A percentile compares a stretch with the other conserved stretches of the same genome.
Evolutionary conservation across 148 eudicot genomes (phyloP).

Genomic region (Polygonum maritimum): DNA sequence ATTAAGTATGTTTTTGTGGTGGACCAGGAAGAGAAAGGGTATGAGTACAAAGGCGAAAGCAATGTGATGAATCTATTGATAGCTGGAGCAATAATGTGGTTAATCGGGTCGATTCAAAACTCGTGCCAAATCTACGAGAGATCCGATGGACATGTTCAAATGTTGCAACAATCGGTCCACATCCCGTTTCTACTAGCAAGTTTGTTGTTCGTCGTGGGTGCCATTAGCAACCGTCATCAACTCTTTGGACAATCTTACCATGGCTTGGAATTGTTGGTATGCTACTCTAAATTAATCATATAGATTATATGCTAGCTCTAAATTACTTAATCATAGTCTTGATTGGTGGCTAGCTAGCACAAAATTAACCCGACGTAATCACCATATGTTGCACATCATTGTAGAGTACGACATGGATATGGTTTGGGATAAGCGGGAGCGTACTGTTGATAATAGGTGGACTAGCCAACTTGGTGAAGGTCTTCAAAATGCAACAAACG

Average conservation of each 20-base stretch:
- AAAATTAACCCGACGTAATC: too few relatives aligned
- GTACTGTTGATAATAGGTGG: constrained; percentile 58
- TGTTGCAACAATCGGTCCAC: constrained; percentile 62
- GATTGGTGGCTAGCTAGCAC: too few relatives aligned
- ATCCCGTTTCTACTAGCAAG: constrained; percentile 74
- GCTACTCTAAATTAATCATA: background rate
- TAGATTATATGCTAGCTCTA: background rate
- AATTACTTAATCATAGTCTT: too few relatives aligned
- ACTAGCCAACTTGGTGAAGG: constrained; percentile 64
- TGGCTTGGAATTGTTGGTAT: constrained; percentile 50
- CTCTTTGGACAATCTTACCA: constrained; percentile 28
- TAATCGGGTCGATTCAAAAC: constrained; percentile 74
- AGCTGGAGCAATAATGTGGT: constrained; percentile 68
- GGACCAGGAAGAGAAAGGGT: constrained; percentile 50
- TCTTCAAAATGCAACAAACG: constrained; percentile 67
- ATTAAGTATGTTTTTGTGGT: too few relatives aligned
- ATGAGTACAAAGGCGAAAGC: constrained; percentile 33
- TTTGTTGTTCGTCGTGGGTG: constrained; percentile 52
- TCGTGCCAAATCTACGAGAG: constrained; percentile 80
- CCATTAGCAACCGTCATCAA: constrained; percentile 39
- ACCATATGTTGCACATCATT: background rate
- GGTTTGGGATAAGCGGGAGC: constrained; percentile 71
- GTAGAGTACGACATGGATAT: constrained; percentile 58
- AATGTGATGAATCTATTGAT: constrained; percentile 56
- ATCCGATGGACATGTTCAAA: constrained; percentile 75